A percentile compares a stretch with the other conserved stretches of the same genome.
phyloP scores from a whole-genome alignment of 1,284 basidiomycete species.

The Ganoderma lucidum region DNA sequence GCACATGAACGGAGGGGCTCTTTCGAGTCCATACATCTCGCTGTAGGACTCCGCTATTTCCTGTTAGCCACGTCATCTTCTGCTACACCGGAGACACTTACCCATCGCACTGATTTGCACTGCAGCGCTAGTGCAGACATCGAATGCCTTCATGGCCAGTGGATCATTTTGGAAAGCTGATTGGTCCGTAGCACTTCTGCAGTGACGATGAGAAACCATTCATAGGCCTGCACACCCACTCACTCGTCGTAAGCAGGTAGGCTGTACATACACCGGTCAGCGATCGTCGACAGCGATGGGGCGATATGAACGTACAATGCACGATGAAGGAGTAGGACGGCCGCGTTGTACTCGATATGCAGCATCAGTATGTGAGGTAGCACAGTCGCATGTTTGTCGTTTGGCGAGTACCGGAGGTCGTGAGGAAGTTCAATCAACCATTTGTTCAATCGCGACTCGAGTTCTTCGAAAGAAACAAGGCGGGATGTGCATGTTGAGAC shows the following conservation, averaged over 20 bases:
- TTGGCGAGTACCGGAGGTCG: constrained; percentile 64
- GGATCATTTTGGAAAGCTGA: constrained; percentile 23
- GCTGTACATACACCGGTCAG: constrained; percentile 43
- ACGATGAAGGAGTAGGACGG: constrained; percentile 80
- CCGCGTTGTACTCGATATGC: constrained; percentile 82
- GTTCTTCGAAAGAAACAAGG: constrained; percentile 55
- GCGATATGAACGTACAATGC: constrained; percentile 70
- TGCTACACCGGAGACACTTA: constrained; percentile 38
- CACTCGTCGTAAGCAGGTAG: constrained; percentile 76
- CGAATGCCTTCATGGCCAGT: constrained; percentile 66
- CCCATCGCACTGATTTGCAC: constrained; percentile 77
- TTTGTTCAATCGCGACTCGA: constrained; percentile 77
- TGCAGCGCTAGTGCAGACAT: constrained; percentile 80
- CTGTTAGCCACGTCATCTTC: background rate
- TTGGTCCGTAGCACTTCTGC: constrained; percentile 7
- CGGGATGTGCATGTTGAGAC: constrained; percentile 53
- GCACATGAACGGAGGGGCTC: constrained; percentile 74
- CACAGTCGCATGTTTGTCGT: constrained; percentile 58
- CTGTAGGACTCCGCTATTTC: constrained; percentile 62
- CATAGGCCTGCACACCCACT: constrained; percentile 16
- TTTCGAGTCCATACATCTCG: constrained; percentile 68
- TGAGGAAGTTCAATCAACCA: constrained; percentile 82
- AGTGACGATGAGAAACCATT: background rate
- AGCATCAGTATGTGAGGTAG: constrained; percentile 75
- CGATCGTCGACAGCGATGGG: too few species aligned